Conservation (phyloP, 805 yeast species). For the Metschnikowia hibisci region DNA sequence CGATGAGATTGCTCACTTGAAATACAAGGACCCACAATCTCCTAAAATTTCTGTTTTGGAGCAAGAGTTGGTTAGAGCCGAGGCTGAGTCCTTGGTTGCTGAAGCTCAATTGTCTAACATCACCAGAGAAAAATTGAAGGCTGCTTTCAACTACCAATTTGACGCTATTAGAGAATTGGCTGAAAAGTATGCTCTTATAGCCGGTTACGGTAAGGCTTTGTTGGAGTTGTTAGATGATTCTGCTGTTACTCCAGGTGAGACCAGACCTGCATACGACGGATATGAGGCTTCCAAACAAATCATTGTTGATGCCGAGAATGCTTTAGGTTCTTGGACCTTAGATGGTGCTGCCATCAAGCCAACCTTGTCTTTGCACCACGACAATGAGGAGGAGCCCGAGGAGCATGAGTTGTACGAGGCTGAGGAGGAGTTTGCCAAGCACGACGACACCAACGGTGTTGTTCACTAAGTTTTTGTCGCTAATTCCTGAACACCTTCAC, state of each 20-base stretch:
- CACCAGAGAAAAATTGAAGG: conserved; percentile 96
- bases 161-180: conserved; percentile 93
- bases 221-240: conserved; percentile 93
- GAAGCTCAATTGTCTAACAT: conserved; percentile 98
- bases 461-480: conserved; percentile 17
- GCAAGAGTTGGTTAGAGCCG: conserved; percentile 98
- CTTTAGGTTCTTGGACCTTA: conserved; percentile 93
- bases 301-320: conserved; percentile 93
- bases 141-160: conserved; percentile 94
- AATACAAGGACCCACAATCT: conserved; percentile 97
- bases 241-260: conserved; percentile 98
- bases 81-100: conserved; percentile 97
- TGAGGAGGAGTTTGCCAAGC: conserved; percentile 50
- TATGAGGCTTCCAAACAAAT: conserved; percentile 97
- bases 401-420: conserved; percentile 45
- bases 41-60: conserved; percentile 93
- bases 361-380: conserved; percentile 75
- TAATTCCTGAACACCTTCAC: conserved; percentile 10
- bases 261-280: conserved; percentile 97
- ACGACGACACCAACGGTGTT: conserved; percentile 26
- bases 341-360: conserved; percentile 95
- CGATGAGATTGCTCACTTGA: conserved; percentile 94
- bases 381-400: conserved; percentile 43
- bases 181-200: conserved; percentile 94
- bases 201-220: conserved; percentile 97